Evolutionary conservation across 108 stramenopile genomes (phyloP), one percentile per base, ranked within the genome.

Genomic region (Fistulifera pelliculosa): DNA sequence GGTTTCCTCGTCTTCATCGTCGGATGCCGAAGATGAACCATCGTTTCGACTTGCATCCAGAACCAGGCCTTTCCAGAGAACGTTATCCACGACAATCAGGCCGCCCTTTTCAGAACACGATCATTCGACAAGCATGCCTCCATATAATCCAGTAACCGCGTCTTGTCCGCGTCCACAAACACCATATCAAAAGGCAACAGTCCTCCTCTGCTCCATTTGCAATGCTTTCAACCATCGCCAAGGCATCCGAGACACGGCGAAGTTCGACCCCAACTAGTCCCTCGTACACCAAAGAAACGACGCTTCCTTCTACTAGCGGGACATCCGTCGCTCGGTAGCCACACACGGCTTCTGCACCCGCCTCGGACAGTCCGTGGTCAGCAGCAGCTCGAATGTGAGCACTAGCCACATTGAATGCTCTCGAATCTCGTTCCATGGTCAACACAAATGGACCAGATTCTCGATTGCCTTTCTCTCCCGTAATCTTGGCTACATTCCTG

Each of bases 131-230:
- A 56, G 18, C 85, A 72, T 1, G 71, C 75, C 52, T 91, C 80
- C 6, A 84, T 76, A 41, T 93, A 91, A n/a, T 87, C 87, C 41
- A 82, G 71, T 21, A 86, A 58, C 15, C 88, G 60, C 8, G 84
- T 84, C 58, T 96, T 96, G 58, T 96, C 91, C 14, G 91, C 91
- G 64, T 96, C 94, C 1, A 96, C 75, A 73, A 91, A 96, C 10
- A 87, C 85, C 42, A 94, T 45, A 52, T 94, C 90, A 62, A 91
- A 91, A 25, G 83, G 68, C 4, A 59, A 41, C 13, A 39, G 58
- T 53, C 48, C 16, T 51, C 28, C 18, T 60, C 63, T 6, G 47
- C 56, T 3, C 65, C 73, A 10, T 53, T 52, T 4, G 78, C 85
- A 65, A 90, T 84, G 24, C 74, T 82, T 55, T 87, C 86, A 6